Percentiles rank a stretch among this genome's conserved stretches.
phyloP scores from a whole-genome alignment of 805 yeast genomes.

The Starmera caribaea region DNA sequence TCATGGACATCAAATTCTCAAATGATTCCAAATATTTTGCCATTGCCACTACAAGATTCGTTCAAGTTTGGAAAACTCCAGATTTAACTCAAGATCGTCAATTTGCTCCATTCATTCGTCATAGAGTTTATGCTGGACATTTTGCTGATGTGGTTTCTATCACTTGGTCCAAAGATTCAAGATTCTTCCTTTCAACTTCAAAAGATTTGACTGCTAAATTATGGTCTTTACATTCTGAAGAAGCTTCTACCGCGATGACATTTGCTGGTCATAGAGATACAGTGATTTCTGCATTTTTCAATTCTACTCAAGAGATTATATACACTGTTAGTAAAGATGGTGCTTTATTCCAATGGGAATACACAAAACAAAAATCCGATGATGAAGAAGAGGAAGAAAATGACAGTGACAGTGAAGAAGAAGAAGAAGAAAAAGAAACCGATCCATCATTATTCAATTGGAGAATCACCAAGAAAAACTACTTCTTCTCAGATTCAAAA shows the following conservation, averaged over 20 bases:
- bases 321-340: slow-evolving; percentile 94
- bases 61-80: slow-evolving; percentile 94
- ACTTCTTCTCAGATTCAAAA: slow-evolving; percentile 56
- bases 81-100: slow-evolving; percentile 72
- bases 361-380: slow-evolving; percentile 45
- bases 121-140: slow-evolving; percentile 88
- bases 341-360: slow-evolving; percentile 89
- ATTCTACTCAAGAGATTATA: slow-evolving; percentile 78
- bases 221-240: slow-evolving; percentile 65
- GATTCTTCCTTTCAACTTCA: slow-evolving; percentile 78
- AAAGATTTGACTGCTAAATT: slow-evolving; percentile 86
- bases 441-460: slow-evolving; percentile 46
- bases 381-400: slow-evolving; percentile 35
- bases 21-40: slow-evolving; percentile 88
- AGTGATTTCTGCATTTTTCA: slow-evolving; percentile 81
- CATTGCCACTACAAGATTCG: slow-evolving; percentile 67
- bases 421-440: slow-evolving; percentile 11
- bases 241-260: slow-evolving; percentile 69
- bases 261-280: slow-evolving; percentile 90
- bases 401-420: slow-evolving; percentile 22
- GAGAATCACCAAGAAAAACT: slow-evolving; percentile 76
- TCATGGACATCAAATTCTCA: slow-evolving; percentile 68
- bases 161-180: slow-evolving; percentile 85
- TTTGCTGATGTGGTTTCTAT: slow-evolving; percentile 69
- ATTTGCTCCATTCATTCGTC: slow-evolving; percentile 92